Percentiles rank a stretch among this genome's conserved stretches.
Evolutionary conservation across 108 stramenopile species (phyloP).

Genomic region (Aureococcus anophagefferens): DNA sequence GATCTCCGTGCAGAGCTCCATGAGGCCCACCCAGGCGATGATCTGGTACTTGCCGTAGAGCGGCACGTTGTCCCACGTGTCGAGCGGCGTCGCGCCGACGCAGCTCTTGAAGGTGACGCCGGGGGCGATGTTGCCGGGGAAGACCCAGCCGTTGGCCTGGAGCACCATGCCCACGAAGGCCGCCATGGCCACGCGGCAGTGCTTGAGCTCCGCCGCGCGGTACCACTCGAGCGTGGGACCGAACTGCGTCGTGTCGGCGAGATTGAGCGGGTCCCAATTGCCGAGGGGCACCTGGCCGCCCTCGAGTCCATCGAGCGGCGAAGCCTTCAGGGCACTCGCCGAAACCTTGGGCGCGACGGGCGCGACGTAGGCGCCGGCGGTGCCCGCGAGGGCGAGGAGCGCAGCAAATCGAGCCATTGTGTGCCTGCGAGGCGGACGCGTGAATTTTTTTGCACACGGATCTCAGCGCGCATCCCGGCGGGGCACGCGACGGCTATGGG

Average conservation of each 20-base stretch:
- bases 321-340: too few relatives aligned
- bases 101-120: not conserved
- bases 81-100: conserved; percentile 22
- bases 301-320: too few relatives aligned
- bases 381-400: too few relatives aligned
- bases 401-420: too few relatives aligned
- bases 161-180: conserved; percentile 49
- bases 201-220: conserved; percentile 19
- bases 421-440: too few relatives aligned
- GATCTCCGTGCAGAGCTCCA: conserved; percentile 61
- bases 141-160: conserved; percentile 21
- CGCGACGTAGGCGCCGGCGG: too few relatives aligned
- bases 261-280: too few relatives aligned
- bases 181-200: conserved; percentile 38
- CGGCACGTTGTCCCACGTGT: conserved; percentile 63
- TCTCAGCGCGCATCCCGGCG: too few relatives aligned
- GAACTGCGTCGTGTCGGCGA: too few relatives aligned
- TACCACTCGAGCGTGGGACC: conserved; percentile 3
- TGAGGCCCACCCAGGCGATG: conserved; percentile 63
- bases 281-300: too few relatives aligned
- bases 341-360: too few relatives aligned
- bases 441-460: conserved; percentile 25
- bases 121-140: not conserved
- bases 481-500: too few relatives aligned
- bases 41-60: conserved; percentile 75